Conservation (phyloP, 495 filamentous ascomycete genomes). For the Xylaria cubensis region DNA sequence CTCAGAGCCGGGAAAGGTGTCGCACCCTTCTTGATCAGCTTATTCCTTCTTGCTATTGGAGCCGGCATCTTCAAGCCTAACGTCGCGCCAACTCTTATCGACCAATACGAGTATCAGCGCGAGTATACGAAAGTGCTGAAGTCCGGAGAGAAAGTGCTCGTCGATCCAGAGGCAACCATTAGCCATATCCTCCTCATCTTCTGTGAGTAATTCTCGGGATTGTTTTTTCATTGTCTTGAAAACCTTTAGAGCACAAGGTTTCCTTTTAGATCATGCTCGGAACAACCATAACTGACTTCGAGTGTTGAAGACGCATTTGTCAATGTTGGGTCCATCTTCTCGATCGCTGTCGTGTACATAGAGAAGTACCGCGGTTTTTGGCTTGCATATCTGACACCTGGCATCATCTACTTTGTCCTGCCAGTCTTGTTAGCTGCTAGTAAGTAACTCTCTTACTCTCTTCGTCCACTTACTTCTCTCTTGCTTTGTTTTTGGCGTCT, state of each 20-base stretch:
- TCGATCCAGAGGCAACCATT: conserved; percentile 74
- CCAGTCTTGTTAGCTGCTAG: conserved; percentile 47
- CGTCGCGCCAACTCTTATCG: conserved; percentile 67
- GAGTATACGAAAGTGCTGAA: conserved; percentile 66
- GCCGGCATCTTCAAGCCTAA: conserved; percentile 77
- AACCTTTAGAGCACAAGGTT: too few species aligned
- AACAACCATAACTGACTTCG: too few species aligned
- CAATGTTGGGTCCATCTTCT: conserved; percentile 74
- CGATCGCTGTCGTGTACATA: conserved; percentile 69
- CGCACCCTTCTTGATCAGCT: conserved; percentile 54
- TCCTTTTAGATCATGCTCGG: too few species aligned
- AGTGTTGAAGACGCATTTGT: conserved; percentile 59
- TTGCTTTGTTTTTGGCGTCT: not conserved
- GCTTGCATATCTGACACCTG: conserved; percentile 66
- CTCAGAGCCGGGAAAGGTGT: conserved; percentile 58
- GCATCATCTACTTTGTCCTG: conserved; percentile 55
- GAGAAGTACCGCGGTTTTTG: conserved; percentile 72
- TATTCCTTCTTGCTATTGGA: conserved; percentile 58
- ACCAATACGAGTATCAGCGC: conserved; percentile 61
- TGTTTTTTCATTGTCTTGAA: too few species aligned
- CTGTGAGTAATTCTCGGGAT: conserved; percentile 35
- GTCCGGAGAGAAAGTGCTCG: conserved; percentile 70
- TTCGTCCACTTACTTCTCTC: not conserved
- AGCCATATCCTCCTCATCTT: conserved; percentile 70
- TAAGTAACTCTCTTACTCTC: conserved; percentile 7